A percentile compares a stretch with the other conserved stretches of the same genome.
Evolutionary conservation across 192 early-diverging fungal species (phyloP).

Genomic region (Podila epigama): DNA sequence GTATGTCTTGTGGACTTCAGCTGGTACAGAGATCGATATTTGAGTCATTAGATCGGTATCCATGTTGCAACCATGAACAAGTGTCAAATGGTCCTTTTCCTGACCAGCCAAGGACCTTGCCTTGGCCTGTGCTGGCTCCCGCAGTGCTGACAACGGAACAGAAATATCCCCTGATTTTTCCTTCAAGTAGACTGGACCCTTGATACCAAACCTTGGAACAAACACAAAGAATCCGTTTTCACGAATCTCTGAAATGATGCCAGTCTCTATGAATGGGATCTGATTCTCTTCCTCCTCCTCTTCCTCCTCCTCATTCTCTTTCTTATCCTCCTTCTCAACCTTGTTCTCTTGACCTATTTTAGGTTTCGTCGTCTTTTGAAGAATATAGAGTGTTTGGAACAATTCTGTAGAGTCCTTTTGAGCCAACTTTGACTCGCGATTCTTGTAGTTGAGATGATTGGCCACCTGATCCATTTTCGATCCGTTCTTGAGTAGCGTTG

Average conservation of each 20-base stretch:
- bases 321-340: neutral
- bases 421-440: slow-evolving; percentile 76
- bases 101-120: neutral
- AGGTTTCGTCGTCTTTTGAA: slow-evolving; percentile 55
- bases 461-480: slow-evolving; percentile 52
- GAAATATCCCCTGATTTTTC: slow-evolving; percentile 62
- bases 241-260: slow-evolving; percentile 75
- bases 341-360: too few relatives aligned
- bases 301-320: neutral
- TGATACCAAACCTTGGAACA: slow-evolving; percentile 72
- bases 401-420: slow-evolving; percentile 81
- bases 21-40: slow-evolving; percentile 51
- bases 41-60: slow-evolving; percentile 57
- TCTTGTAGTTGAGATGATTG: slow-evolving; percentile 71
- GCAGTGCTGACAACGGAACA: slow-evolving; percentile 67
- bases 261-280: slow-evolving; percentile 61
- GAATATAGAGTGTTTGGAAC: slow-evolving; percentile 77
- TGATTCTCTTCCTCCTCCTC: slow-evolving; percentile 16
- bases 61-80: slow-evolving; percentile 29
- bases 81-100: neutral
- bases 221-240: slow-evolving; percentile 71
- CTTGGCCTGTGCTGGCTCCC: slow-evolving; percentile 50
- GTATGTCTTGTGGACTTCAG: slow-evolving; percentile 29
- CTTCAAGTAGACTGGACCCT: slow-evolving; percentile 73
- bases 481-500: slow-evolving; percentile 41